Conservation (phyloP, 2,329 filamentous ascomycete genomes). For the Hortaea werneckii region DNA sequence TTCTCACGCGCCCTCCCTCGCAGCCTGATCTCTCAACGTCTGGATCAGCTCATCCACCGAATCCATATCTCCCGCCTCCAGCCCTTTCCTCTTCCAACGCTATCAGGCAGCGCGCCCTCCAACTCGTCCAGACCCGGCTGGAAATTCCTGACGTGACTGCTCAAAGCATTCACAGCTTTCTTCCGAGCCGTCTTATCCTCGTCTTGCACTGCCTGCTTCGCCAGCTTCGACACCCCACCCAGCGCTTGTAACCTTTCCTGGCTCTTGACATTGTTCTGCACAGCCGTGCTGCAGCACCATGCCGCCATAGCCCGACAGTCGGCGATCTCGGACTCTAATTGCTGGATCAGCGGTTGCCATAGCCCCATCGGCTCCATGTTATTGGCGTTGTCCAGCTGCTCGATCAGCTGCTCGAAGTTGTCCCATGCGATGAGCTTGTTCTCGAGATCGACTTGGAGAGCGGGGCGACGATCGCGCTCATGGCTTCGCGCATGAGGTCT, state of each 20-base stretch:
- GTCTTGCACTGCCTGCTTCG: slow-evolving; percentile 52
- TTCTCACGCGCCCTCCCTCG: neutral
- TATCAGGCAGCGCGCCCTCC: slow-evolving; percentile 56
- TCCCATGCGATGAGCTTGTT: slow-evolving; percentile 79
- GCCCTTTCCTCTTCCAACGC: slow-evolving; percentile 46
- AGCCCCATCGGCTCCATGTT: slow-evolving; percentile 70
- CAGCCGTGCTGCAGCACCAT: slow-evolving; percentile 90
- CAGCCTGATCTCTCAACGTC: slow-evolving; percentile 21
- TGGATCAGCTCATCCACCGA: slow-evolving; percentile 51
- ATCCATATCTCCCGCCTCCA: slow-evolving; percentile 85
- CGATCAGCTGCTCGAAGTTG: slow-evolving; percentile 88
- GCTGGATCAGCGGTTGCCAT: slow-evolving; percentile 69
- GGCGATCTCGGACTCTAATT: slow-evolving; percentile 56
- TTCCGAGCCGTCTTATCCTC: slow-evolving; percentile 57
- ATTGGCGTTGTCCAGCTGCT: slow-evolving; percentile 93
- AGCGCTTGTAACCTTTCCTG: slow-evolving; percentile 60
- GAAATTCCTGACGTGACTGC: slow-evolving; percentile 77
- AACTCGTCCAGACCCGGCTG: slow-evolving; percentile 60
- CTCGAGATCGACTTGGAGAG: slow-evolving; percentile 52
- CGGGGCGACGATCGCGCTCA: slow-evolving; percentile 60
- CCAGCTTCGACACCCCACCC: slow-evolving; percentile 61
- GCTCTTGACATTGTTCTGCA: slow-evolving; percentile 84
- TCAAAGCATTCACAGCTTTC: slow-evolving; percentile 85
- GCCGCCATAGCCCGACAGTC: slow-evolving; percentile 77
- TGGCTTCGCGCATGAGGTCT: slow-evolving; percentile 78